Evolutionary conservation across 2,329 filamentous ascomycete genomes (phyloP).

Genomic region (Coleophoma cylindrospora): DNA sequence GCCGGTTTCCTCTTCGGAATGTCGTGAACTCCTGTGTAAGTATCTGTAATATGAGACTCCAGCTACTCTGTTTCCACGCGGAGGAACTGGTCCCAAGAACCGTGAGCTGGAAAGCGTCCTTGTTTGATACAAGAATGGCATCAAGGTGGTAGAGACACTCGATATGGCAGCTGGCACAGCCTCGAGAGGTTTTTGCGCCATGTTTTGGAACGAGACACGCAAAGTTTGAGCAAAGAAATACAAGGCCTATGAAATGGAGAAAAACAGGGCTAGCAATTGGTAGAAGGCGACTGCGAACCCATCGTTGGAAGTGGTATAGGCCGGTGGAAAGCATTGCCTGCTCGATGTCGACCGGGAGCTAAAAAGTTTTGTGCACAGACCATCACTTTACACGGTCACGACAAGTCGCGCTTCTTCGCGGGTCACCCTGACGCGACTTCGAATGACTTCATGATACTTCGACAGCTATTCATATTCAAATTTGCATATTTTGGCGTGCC

Average conservation of each 20-base stretch:
- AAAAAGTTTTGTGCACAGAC: not conserved
- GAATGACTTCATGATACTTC: not conserved
- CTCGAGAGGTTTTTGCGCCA: conserved; percentile 1
- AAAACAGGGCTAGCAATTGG: not conserved
- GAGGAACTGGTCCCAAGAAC: conserved; percentile 6
- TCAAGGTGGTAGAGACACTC: conserved; percentile 33
- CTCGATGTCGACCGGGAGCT: not conserved
- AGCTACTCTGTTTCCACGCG: conserved; percentile 22
- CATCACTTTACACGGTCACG: not conserved
- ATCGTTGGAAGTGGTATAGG: not conserved
- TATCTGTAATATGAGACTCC: no score
- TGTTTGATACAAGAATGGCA: conserved; percentile 70
- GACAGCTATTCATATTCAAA: no score
- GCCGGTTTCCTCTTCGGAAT: no score
- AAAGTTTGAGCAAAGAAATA: no score
- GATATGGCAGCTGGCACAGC: conserved; percentile 5
- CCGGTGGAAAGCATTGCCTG: not conserved
- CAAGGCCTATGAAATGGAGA: no score
- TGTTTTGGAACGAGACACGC: no score
- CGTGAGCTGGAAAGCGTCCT: conserved; percentile 43
- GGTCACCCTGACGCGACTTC: not conserved
- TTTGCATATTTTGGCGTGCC: no score
- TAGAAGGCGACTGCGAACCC: not conserved
- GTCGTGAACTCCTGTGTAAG: no score
- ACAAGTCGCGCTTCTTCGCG: not conserved